Evolutionary conservation across 2,329 filamentous ascomycete genomes (phyloP).

Genomic region (Diaporthe sp.): DNA sequence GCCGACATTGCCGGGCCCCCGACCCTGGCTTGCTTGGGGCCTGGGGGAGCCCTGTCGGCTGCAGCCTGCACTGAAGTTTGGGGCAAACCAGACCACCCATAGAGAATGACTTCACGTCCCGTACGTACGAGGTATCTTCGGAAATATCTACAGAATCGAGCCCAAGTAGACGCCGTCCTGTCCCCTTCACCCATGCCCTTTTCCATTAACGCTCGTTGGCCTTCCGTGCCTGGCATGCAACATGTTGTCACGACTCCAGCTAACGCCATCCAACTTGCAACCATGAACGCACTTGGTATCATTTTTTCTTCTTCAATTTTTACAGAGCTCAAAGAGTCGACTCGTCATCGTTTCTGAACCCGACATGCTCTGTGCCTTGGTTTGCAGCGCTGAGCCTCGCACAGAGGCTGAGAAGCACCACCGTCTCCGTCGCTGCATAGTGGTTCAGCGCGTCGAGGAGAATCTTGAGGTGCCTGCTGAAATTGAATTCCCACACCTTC

Average conservation of each 20-base stretch:
- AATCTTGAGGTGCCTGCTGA: constrained; percentile 91
- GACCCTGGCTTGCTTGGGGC: neutral
- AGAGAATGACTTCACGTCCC: neutral
- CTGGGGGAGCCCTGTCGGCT: neutral
- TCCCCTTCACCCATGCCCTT: neutral
- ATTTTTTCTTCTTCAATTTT: neutral
- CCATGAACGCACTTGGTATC: neutral
- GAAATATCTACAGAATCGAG: constrained; percentile 25
- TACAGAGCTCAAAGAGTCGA: constrained; percentile 29
- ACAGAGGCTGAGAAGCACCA: constrained; percentile 89
- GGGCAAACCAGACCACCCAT: neutral
- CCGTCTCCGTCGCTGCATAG: constrained; percentile 96
- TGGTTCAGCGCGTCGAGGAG: constrained; percentile 95
- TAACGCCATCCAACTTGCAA: constrained; percentile 28
- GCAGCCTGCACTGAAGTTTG: neutral
- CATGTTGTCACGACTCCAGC: neutral
- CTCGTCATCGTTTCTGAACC: constrained; percentile 69
- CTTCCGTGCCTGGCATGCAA: neutral
- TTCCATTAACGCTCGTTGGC: neutral
- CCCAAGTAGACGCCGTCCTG: neutral
- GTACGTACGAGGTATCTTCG: constrained; percentile 29
- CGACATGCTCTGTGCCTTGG: constrained; percentile 76
- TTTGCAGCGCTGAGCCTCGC: constrained; percentile 84
- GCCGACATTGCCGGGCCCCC: neutral
- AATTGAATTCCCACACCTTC: constrained; percentile 92